A percentile compares a stretch with the other conserved stretches of the same genome.
Evolutionary conservation across 352 stramenopile genomes (phyloP).

Genomic region (Phytophthora constricta): DNA sequence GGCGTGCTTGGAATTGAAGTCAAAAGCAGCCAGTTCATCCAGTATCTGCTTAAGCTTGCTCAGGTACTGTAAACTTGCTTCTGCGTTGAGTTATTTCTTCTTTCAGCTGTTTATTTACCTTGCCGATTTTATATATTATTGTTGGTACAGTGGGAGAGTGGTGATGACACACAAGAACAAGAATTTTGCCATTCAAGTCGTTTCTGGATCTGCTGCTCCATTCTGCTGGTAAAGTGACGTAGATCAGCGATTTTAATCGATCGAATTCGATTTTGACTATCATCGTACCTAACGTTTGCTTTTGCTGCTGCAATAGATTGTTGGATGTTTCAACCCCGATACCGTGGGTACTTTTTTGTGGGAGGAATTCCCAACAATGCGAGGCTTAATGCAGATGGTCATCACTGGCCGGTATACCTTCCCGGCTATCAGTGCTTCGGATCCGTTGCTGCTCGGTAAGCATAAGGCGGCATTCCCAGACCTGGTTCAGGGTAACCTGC

Average conservation of each 20-base stretch:
- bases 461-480: constrained; percentile 61
- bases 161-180: constrained; percentile 67
- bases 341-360: constrained; percentile 82
- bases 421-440: constrained; percentile 59
- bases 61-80: constrained; percentile 41
- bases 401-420: constrained; percentile 83
- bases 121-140: too few relatives aligned
- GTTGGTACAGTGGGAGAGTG: constrained; percentile 54
- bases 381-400: constrained; percentile 86
- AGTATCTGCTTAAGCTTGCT: constrained; percentile 65
- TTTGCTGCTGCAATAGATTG: constrained; percentile 31
- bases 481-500: constrained; percentile 61
- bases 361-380: constrained; percentile 75
- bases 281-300: too few relatives aligned
- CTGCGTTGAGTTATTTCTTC: background rate
- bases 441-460: constrained; percentile 68
- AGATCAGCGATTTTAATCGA: constrained; percentile 1
- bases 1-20: constrained; percentile 79
- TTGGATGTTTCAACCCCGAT: constrained; percentile 77
- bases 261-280: too few relatives aligned
- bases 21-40: constrained; percentile 58
- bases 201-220: constrained; percentile 87
- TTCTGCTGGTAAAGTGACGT: constrained; percentile 67
- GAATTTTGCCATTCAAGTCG: constrained; percentile 81
- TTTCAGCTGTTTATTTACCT: background rate